phyloP scores from a whole-genome alignment of 2,329 filamentous ascomycete genomes.

The Mycogone perniciosa region DNA sequence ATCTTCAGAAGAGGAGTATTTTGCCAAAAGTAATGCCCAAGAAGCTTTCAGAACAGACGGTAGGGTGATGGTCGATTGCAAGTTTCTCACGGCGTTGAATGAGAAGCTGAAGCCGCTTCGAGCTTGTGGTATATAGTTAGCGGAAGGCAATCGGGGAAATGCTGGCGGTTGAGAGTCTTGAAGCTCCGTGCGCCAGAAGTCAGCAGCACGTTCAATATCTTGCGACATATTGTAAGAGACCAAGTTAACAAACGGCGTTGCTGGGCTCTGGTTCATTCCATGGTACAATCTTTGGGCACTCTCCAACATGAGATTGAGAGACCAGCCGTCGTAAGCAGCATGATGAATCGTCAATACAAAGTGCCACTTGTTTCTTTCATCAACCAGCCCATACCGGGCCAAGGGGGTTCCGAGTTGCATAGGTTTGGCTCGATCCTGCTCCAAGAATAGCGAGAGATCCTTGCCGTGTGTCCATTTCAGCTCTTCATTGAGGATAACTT shows the following conservation, averaged over 20 bases:
- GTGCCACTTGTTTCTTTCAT: not conserved
- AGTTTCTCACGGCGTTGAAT: not conserved
- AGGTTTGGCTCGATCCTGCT: slow-evolving; percentile 2
- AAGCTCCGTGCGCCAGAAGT: slow-evolving; percentile 5
- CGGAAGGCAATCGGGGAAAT: not conserved
- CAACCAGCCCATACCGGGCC: slow-evolving; percentile 1
- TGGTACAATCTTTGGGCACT: slow-evolving; percentile 1
- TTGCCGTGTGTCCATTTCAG: too few species aligned
- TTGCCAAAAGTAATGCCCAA: slow-evolving; percentile 3
- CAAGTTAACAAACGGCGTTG: slow-evolving; percentile 4
- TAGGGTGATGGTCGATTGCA: not conserved
- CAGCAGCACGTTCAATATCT: not conserved
- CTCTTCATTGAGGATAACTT: not conserved
- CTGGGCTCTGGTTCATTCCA: not conserved
- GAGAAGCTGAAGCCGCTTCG: not conserved
- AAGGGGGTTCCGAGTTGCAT: slow-evolving; percentile 7
- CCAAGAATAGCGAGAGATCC: not conserved
- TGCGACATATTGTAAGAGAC: not conserved
- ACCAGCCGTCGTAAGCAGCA: slow-evolving; percentile 3
- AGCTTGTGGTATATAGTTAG: slow-evolving; percentile 1
- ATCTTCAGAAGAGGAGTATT: slow-evolving; percentile 3
- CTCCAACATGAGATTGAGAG: slow-evolving; percentile 4
- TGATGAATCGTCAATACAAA: slow-evolving; percentile 10
- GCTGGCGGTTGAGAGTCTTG: not conserved
- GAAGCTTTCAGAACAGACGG: slow-evolving; percentile 4